Base-by-base conservation (phyloP, 2,329 filamentous ascomycete species). In the Verticillium albo-atrum region DNA sequence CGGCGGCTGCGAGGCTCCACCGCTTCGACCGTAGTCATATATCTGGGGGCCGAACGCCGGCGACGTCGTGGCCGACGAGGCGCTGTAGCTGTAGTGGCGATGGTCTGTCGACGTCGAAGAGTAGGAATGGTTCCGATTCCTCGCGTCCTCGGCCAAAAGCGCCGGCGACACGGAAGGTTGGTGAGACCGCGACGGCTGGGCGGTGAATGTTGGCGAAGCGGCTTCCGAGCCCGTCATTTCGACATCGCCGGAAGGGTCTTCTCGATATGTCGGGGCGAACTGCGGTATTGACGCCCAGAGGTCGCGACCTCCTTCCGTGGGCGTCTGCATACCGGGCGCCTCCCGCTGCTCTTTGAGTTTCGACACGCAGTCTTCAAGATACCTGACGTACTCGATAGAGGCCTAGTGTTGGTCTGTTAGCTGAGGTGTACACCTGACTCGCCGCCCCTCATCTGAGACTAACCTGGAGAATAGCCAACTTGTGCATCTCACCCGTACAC, bases 401-500 rank as follows among this genome's bases (percentile, higher is more conserved):
- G 94, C 94, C 92, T 97, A 64, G 3, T 14, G 42, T 25, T 23
- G n/a, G 10, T n/a, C 7, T 23, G 42, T 47, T 23, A 47, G 42
- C 20, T 23, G 42, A 20, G 20, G 4, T 23, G 42, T 47, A 7
- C 42, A 20, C 42, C 42, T 23, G 42, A 23, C 42, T 47, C 42
- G 42, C 25, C 20, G 20, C 42, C 6, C 25, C 10, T 47, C 20
- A 47, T 12, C 10, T 12, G 42, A 23, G 42, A 73, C 82, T 64
- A 73, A 96, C 93, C 85, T 97, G 92, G 56, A 98, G 77, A 66
- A 98, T 97, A 17, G 93, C 92, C 60, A 98, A 79, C 76, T 99
- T 99, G 75, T 98, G 95, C 95, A 98, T 98, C 70, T 98, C 94
- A 6, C 92, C 93, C n/a, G 85, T 87, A 73, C 95, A 98, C 2